Evolutionary conservation across 1,284 basidiomycete genomes (phyloP).

Genomic region (Cryptococcus sp.): DNA sequence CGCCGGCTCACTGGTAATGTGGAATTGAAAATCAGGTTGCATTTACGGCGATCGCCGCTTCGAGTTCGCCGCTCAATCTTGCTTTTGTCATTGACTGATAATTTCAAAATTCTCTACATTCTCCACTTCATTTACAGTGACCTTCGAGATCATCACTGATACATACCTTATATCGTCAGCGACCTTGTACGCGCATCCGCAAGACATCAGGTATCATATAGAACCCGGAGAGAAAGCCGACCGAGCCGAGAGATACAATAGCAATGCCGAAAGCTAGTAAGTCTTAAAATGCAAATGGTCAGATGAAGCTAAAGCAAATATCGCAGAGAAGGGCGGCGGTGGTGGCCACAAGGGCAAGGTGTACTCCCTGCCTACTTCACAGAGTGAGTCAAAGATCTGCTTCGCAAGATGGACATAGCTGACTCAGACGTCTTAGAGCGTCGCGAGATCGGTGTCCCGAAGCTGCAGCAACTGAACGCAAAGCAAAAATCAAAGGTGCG

Average conservation of each 20-base stretch:
- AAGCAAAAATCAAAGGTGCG: conserved; percentile 58
- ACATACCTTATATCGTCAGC: too few relatives aligned
- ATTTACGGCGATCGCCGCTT: too few relatives aligned
- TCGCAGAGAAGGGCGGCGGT: conserved; percentile 24
- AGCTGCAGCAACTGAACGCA: conserved; percentile 52
- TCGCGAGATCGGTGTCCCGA: conserved; percentile 79
- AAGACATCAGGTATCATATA: too few relatives aligned
- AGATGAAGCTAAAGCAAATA: neutral
- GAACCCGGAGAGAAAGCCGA: too few relatives aligned
- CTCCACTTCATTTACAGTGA: too few relatives aligned
- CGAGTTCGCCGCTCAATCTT: too few relatives aligned
- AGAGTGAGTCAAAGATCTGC: conserved; percentile 24
- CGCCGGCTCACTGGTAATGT: too few relatives aligned
- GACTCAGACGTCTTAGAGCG: conserved; percentile 51
- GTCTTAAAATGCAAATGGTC: conserved; percentile 1
- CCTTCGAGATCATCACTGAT: too few relatives aligned
- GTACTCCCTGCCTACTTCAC: conserved; percentile 37
- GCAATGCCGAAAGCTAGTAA: conserved; percentile 48
- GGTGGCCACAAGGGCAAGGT: conserved; percentile 37
- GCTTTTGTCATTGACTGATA: too few relatives aligned
- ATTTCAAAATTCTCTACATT: too few relatives aligned
- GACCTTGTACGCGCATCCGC: too few relatives aligned
- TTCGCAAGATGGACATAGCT: neutral
- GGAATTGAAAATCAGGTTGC: too few relatives aligned
- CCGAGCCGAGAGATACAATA: neutral